Evolutionary conservation across 805 yeast species (phyloP), one percentile per base, ranked within the genome.

Genomic region (Hanseniaspora osmophila): DNA sequence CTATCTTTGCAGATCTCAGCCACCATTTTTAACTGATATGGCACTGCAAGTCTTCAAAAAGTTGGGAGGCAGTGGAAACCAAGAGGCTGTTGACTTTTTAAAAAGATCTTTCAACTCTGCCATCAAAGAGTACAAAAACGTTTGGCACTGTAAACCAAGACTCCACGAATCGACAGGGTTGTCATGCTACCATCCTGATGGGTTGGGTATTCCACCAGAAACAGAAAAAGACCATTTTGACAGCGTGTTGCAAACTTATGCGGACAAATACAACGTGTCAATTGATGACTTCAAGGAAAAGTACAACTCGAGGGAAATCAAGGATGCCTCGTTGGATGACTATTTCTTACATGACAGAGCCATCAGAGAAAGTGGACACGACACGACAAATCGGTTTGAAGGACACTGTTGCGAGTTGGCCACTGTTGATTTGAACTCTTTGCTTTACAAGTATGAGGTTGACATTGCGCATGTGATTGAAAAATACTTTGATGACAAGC

Each of bases 11-110:
- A 74, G 98, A 54, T 84, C 96, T 0, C 97, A 92, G 64, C 98
- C 98, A 2, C 98, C 98, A 10, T 90, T 90, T 59, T 66, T 92
- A 48, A 88, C 97, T 0, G 97, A 90, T 61, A 84, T 92, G 94
- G 80, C 92, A 0, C 55, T 83, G 42, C 67, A 76, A 47, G 78
- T 85, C 0, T 84, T 73, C 58, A 66, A 77, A 15, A 76, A 76
- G 49, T 73, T 80, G 50, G 68, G 77, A 41, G 72, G 69, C 10
- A 70, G 64, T 40, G 59, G 63, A 9, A 65, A 65, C 46, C 68
- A 70, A 4, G 70, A 67, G 48, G 77, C 84, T 3, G 49, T 73
- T 10, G 80, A 75, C 42, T 77, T 92, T 46, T 66, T 90, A 48
- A 62, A 66, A 47, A 68, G 84, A 48, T 75, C 95, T 0, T 67